Evolutionary conservation across 2,329 filamentous ascomycete species (phyloP).

Genomic region (Fusarium sp.): DNA sequence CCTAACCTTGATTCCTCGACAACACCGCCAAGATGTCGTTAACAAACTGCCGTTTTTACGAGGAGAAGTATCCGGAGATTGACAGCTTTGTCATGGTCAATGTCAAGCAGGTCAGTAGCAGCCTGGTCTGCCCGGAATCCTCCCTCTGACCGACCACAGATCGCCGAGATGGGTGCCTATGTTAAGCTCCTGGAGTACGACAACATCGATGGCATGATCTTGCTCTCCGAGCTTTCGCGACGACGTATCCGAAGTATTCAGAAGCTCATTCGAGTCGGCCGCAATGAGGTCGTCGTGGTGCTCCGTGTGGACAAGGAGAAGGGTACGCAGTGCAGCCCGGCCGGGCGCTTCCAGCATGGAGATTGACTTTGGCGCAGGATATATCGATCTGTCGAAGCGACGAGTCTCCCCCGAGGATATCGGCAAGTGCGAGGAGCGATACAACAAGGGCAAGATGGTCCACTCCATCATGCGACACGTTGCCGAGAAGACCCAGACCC

Average conservation of each 20-base stretch:
- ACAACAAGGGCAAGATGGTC: constrained; percentile 99
- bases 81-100: constrained; percentile 99
- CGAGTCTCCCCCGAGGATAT: constrained; percentile 98
- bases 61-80: constrained; percentile 94
- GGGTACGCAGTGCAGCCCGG: constrained; percentile 62
- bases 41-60: constrained; percentile 96
- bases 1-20: constrained; percentile 35
- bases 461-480: constrained; percentile 99
- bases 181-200: constrained; percentile 99
- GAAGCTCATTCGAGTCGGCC: constrained; percentile 97
- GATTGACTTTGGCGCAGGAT: constrained; percentile 61
- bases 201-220: constrained; percentile 99
- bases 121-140: constrained; percentile 16
- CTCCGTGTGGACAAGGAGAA: constrained; percentile 99
- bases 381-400: constrained; percentile 98
- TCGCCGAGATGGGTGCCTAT: constrained; percentile 99
- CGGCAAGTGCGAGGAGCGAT: constrained; percentile 97
- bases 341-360: constrained; percentile 36
- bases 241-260: constrained; percentile 99
- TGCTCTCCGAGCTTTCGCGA: constrained; percentile 96
- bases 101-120: constrained; percentile 85
- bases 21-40: constrained; percentile 83
- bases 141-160: constrained; percentile 63
- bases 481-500: constrained; percentile 93
- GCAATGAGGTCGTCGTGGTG: constrained; percentile 98